Conservation (phyloP, 2,329 filamentous ascomycete genomes). For the Myriosclerotinia duriaeana region DNA sequence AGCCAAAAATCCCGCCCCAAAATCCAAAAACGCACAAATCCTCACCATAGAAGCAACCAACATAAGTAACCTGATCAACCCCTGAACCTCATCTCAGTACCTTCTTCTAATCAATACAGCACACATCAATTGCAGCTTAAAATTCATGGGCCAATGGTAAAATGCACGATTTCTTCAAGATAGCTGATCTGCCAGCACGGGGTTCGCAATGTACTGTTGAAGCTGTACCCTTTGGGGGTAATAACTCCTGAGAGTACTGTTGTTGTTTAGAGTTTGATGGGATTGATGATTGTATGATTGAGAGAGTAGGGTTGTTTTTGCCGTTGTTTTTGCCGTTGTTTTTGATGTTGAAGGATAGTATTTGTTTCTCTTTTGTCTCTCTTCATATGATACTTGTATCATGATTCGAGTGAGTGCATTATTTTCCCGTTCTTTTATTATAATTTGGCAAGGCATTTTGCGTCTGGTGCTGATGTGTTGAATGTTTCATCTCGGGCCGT, state of each 20-base stretch:
- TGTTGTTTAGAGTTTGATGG: no score
- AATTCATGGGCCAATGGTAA: conserved; percentile 27
- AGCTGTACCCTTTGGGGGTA: conserved; percentile 26
- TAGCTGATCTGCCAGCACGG: conserved; percentile 20
- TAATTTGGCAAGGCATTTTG: no score
- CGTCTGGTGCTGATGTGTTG: background rate
- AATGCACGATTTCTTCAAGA: conserved; percentile 27
- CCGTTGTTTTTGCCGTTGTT: no score
- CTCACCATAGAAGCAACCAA: conserved; percentile 52
- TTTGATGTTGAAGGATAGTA: no score
- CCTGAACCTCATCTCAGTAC: background rate
- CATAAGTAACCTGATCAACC: conserved; percentile 45
- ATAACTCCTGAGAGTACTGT: background rate
- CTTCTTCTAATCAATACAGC: conserved; percentile 3
- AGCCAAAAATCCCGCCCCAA: conserved; percentile 34
- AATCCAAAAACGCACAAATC: conserved; percentile 48
- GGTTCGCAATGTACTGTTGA: conserved; percentile 25
- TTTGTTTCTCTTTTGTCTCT: no score
- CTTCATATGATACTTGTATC: no score
- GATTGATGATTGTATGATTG: no score
- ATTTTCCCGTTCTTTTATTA: no score
- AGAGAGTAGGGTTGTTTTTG: background rate
- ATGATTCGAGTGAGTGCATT: no score
- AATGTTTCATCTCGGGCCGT: no score
- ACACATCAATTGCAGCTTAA: conserved; percentile 14